Percentiles rank a stretch among this genome's conserved stretches.
Conservation (phyloP, 2,329 filamentous ascomycete species). For the Neonectria sp. region DNA sequence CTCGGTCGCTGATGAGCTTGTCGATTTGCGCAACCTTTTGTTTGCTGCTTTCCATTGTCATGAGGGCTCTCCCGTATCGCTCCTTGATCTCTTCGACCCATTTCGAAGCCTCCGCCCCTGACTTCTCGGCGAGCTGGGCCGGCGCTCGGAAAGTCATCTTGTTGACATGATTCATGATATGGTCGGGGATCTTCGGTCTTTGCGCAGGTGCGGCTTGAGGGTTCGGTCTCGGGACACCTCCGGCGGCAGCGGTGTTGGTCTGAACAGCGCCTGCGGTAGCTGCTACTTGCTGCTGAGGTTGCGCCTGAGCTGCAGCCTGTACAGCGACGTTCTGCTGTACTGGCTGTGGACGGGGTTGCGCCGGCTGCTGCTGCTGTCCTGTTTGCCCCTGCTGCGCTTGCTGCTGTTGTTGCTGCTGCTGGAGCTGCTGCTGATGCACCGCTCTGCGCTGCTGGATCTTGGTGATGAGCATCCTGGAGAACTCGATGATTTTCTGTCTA, state of each 20-base stretch:
- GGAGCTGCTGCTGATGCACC: conserved; percentile 53
- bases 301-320: conserved; percentile 43
- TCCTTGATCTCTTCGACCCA: conserved; percentile 65
- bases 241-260: conserved; percentile 27
- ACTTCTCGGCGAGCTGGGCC: conserved; percentile 58
- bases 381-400: conserved; percentile 43
- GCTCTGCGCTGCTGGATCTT: conserved; percentile 64
- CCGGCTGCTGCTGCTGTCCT: conserved; percentile 40
- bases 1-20: conserved; percentile 58
- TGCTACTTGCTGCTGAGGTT: conserved; percentile 29
- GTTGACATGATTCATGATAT: conserved; percentile 63
- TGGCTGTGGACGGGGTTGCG: conserved; percentile 42
- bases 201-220: conserved; percentile 43
- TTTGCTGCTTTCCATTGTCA: conserved; percentile 64
- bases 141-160: conserved; percentile 64
- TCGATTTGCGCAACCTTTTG: conserved; percentile 61
- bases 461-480: conserved; percentile 69
- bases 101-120: conserved; percentile 60
- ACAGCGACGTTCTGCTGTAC: conserved; percentile 39
- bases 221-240: conserved; percentile 39
- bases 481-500: conserved; percentile 72
- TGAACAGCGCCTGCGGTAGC: conserved; percentile 28
- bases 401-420: conserved; percentile 49
- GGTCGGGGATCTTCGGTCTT: conserved; percentile 57
- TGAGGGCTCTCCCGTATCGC: conserved; percentile 63